Percentiles rank a stretch among this genome's conserved stretches.
Conservation (phyloP, 2,329 filamentous ascomycete species). For the Nigrograna mackinnonii region DNA sequence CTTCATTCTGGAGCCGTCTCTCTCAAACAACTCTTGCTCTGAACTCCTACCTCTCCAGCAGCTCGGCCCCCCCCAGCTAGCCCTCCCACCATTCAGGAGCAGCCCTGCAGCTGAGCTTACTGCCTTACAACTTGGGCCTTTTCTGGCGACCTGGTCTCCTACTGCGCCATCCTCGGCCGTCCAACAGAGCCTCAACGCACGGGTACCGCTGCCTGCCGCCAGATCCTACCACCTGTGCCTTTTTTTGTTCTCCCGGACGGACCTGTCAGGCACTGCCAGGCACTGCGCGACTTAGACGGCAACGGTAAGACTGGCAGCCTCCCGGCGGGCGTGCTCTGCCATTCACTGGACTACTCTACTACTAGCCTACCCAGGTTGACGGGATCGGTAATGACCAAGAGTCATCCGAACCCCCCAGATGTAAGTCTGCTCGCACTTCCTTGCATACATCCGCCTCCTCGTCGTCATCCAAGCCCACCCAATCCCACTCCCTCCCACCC, state of each 20-base stretch:
- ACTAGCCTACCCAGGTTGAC: slow-evolving; percentile 36
- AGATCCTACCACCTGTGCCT: slow-evolving; percentile 18
- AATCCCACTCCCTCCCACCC: slow-evolving; percentile 27
- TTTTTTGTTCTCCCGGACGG: slow-evolving; percentile 22
- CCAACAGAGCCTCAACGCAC: slow-evolving; percentile 33
- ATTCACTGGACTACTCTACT: slow-evolving; percentile 29
- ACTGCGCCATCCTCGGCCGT: slow-evolving; percentile 33
- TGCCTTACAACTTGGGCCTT: slow-evolving; percentile 18
- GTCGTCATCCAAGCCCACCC: slow-evolving; percentile 16
- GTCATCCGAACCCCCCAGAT: slow-evolving; percentile 28
- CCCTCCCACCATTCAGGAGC: slow-evolving; percentile 17
- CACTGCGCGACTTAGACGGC: slow-evolving; percentile 35
- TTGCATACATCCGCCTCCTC: slow-evolving; percentile 28
- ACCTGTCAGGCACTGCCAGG: slow-evolving; percentile 28
- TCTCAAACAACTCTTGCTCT: slow-evolving; percentile 16
- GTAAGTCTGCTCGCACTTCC: slow-evolving; percentile 28
- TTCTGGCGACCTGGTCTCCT: slow-evolving; percentile 6
- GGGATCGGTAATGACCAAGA: slow-evolving; percentile 37
- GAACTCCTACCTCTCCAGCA: not conserved
- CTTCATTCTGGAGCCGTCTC: slow-evolving; percentile 24
- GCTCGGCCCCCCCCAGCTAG: slow-evolving; percentile 4
- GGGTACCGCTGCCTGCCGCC: slow-evolving; percentile 19
- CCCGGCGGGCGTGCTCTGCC: slow-evolving; percentile 32
- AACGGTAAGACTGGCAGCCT: slow-evolving; percentile 32
- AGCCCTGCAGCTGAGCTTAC: slow-evolving; percentile 36